phyloP scores from a whole-genome alignment of 2,329 filamentous ascomycete species.

The Diaporthe australafricana region DNA sequence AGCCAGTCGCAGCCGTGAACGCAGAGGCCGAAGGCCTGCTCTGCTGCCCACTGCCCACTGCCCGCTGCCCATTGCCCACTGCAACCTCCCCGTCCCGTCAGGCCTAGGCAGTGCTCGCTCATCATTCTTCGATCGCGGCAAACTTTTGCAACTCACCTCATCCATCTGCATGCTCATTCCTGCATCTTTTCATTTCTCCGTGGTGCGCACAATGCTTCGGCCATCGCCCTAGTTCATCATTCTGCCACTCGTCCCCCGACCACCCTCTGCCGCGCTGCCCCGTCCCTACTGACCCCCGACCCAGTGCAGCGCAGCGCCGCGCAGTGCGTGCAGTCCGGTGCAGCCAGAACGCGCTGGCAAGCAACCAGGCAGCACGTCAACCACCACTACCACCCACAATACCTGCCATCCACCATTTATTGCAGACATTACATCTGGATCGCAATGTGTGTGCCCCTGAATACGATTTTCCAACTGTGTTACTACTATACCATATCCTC shows the following conservation, averaged over 20 bases:
- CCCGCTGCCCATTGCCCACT: slow-evolving; percentile 17
- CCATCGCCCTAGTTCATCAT: slow-evolving; percentile 1
- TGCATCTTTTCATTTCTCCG: slow-evolving; percentile 19
- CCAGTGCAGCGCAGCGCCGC: slow-evolving; percentile 14
- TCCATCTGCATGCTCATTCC: slow-evolving; percentile 23
- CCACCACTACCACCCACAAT: slow-evolving; percentile 34
- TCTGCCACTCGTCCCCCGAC: slow-evolving; percentile 10
- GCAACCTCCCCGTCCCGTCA: slow-evolving; percentile 15
- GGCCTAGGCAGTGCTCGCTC: slow-evolving; percentile 6
- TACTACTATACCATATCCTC: neutral
- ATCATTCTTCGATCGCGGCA: slow-evolving; percentile 27
- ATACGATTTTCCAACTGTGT: neutral
- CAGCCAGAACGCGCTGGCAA: slow-evolving; percentile 23
- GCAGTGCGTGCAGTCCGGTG: slow-evolving; percentile 13
- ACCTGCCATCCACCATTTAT: slow-evolving; percentile 1
- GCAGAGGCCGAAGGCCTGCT: slow-evolving; percentile 6
- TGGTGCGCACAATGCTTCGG: slow-evolving; percentile 15
- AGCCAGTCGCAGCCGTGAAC: slow-evolving; percentile 23
- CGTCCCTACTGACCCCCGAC: slow-evolving; percentile 1
- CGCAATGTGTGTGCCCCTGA: slow-evolving; percentile 25
- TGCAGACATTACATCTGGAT: slow-evolving; percentile 11
- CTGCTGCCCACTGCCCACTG: slow-evolving; percentile 1
- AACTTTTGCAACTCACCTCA: slow-evolving; percentile 30
- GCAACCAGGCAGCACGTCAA: slow-evolving; percentile 39
- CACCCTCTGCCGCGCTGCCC: slow-evolving; percentile 9